Percentiles rank a stretch among this genome's conserved stretches.
phyloP scores from a whole-genome alignment of 192 early-diverging fungal genomes.

The Coemansia sp. region DNA sequence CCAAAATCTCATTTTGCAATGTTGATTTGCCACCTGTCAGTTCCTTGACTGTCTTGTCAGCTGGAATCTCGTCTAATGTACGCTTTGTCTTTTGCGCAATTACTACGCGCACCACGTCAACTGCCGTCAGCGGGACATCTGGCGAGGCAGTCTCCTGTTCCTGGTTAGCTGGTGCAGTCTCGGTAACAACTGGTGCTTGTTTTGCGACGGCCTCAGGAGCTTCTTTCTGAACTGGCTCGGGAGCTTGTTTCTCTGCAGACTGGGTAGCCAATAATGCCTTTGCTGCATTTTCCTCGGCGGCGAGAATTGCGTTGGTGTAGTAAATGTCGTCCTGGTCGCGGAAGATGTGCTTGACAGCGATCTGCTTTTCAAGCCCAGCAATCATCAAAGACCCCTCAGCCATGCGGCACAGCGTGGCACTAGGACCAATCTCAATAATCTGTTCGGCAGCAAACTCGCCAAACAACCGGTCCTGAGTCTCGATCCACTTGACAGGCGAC shows the following conservation, averaged over 20 bases:
- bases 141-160: neutral
- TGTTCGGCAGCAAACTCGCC: constrained; percentile 74
- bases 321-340: constrained; percentile 26
- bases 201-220: constrained; percentile 3
- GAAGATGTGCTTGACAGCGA: constrained; percentile 20
- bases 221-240: constrained; percentile 5
- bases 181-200: neutral
- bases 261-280: neutral
- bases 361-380: constrained; percentile 20
- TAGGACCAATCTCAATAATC: constrained; percentile 88
- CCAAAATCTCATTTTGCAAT: constrained; percentile 95
- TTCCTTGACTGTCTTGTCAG: constrained; percentile 63
- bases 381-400: constrained; percentile 84
- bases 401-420: constrained; percentile 91
- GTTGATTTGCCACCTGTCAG: constrained; percentile 95
- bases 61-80: constrained; percentile 67
- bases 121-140: constrained; percentile 66
- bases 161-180: neutral
- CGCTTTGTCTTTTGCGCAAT: constrained; percentile 94
- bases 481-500: constrained; percentile 94
- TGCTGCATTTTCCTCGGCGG: constrained; percentile 61
- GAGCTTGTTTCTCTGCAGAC: constrained; percentile 63
- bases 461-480: constrained; percentile 89
- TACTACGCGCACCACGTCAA: constrained; percentile 77
- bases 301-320: constrained; percentile 64